Evolutionary conservation across 257 asterid genomes (phyloP).

Genomic region (Gentiana straminea): DNA sequence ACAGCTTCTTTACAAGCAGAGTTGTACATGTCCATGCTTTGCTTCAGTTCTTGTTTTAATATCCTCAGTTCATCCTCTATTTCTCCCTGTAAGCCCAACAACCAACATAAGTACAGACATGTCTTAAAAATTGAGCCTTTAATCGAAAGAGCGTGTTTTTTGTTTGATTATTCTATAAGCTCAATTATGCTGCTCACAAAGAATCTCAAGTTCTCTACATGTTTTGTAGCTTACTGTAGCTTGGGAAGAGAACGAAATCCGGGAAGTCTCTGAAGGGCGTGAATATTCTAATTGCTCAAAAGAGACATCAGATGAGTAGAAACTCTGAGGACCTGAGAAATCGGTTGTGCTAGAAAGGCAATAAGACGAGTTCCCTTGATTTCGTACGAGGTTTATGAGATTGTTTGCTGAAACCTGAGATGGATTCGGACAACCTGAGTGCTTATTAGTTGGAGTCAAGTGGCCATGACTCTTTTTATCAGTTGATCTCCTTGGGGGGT

Average conservation of each 20-base stretch:
- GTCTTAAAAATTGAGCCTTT: no score
- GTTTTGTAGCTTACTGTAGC: constrained; percentile 19
- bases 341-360: constrained; percentile 21
- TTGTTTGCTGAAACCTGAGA: constrained; percentile 14
- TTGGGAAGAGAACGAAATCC: constrained; percentile 15
- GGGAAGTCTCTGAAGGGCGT: constrained; percentile 19
- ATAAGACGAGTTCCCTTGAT: constrained; percentile 13
- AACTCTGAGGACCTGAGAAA: constrained; percentile 18
- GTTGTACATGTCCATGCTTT: constrained; percentile 44
- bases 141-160: no score
- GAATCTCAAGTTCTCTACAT: not conserved
- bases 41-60: constrained; percentile 55
- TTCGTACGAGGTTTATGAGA: constrained; percentile 18
- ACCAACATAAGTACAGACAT: not conserved
- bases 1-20: constrained; percentile 41
- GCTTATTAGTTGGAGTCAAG: constrained; percentile 15
- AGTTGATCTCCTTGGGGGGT: constrained; percentile 8
- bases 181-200: no score
- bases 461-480: constrained; percentile 6
- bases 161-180: no score
- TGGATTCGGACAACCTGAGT: constrained; percentile 8
- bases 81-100: constrained; percentile 30
- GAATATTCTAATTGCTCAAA: constrained; percentile 18
- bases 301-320: constrained; percentile 23
- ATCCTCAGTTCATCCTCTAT: constrained; percentile 59